phyloP scores from a whole-genome alignment of 345 rosid genomes.

The Citrus sinensis region DNA sequence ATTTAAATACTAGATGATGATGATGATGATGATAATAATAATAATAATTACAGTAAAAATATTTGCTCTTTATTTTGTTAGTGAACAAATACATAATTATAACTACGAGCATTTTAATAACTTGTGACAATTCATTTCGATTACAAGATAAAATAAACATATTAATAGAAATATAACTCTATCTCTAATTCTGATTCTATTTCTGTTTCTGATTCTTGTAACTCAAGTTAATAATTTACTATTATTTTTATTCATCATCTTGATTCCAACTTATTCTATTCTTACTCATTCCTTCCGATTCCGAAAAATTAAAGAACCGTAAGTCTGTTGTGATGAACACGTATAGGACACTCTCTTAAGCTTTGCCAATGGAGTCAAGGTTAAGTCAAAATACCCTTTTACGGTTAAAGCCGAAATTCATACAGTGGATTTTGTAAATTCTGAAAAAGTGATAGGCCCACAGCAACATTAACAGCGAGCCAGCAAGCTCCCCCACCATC shows the following conservation, averaged over 20 bases:
- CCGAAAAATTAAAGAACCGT: too few species aligned
- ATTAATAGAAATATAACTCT: rapidly evolving
- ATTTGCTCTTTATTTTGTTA: too few species aligned
- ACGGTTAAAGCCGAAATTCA: conserved; percentile 15
- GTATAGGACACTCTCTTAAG: not conserved
- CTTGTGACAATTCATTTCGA: rapidly evolving
- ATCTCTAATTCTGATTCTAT: rapidly evolving
- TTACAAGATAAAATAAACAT: rapidly evolving
- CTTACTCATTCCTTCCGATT: too few species aligned
- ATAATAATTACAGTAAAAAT: too few species aligned
- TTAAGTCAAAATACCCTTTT: not conserved
- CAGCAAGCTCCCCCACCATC: not conserved
- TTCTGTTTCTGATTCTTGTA: rapidly evolving
- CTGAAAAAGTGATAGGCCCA: not conserved
- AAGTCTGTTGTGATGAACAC: not conserved
- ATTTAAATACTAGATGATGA: too few species aligned
- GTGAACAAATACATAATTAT: too few species aligned
- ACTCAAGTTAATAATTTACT: too few species aligned
- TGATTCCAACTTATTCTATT: too few species aligned
- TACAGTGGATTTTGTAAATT: conserved; percentile 6
- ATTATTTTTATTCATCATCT: too few species aligned
- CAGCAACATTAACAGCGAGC: not conserved
- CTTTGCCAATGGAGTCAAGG: not conserved
- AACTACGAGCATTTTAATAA: too few species aligned
- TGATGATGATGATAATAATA: too few species aligned